Conservation (phyloP, 495 filamentous ascomycete species). For the Podospora fimiseda region DNA sequence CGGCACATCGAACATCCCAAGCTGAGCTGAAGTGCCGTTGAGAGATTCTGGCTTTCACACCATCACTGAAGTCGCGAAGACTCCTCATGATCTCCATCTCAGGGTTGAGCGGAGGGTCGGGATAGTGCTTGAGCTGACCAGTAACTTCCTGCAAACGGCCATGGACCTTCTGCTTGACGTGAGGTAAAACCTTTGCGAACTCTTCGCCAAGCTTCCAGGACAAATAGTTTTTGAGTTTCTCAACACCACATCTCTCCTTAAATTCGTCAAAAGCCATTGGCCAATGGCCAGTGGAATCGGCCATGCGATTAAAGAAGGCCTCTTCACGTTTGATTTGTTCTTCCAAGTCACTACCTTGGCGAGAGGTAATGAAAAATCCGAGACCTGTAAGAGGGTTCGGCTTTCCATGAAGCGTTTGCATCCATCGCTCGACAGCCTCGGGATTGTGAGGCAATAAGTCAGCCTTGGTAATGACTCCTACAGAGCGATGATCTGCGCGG, state of each 20-base stretch:
- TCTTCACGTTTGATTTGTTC: conserved; percentile 52
- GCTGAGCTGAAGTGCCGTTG: conserved; percentile 22
- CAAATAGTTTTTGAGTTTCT: conserved; percentile 47
- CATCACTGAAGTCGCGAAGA: conserved; percentile 33
- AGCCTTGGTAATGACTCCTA: conserved; percentile 78
- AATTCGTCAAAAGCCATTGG: conserved; percentile 38
- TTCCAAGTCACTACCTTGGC: conserved; percentile 40
- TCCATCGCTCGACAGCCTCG: conserved; percentile 44
- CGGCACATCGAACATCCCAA: conserved; percentile 25
- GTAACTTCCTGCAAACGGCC: conserved; percentile 43
- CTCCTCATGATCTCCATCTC: conserved; percentile 42
- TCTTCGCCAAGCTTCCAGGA: conserved; percentile 49
- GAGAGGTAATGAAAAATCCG: conserved; percentile 59
- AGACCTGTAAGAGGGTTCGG: conserved; percentile 49
- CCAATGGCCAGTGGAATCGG: conserved; percentile 36
- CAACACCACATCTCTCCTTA: conserved; percentile 51
- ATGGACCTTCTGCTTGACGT: conserved; percentile 52
- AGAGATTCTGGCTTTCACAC: conserved; percentile 33
- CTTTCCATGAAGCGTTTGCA: conserved; percentile 50
- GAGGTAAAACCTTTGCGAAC: conserved; percentile 52
- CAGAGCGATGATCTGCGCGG: conserved; percentile 54
- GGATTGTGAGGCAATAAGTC: conserved; percentile 53
- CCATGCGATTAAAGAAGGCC: conserved; percentile 47
- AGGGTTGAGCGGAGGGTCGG: conserved; percentile 49
- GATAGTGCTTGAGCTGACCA: conserved; percentile 41